Base-by-base conservation (phyloP, 192 early-diverging fungal species). In the Coemansia sp. region DNA sequence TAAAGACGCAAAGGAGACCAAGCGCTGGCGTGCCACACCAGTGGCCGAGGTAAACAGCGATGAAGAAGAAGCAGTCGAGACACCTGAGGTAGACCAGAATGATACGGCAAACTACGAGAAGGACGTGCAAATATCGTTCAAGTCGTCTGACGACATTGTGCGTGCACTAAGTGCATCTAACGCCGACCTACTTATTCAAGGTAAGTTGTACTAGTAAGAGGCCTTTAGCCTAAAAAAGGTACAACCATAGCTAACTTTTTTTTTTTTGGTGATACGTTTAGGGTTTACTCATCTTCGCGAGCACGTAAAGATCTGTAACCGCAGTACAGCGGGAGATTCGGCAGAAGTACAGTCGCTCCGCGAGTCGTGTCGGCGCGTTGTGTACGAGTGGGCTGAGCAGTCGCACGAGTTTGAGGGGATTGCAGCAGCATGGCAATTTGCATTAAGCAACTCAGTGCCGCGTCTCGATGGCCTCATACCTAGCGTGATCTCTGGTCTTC, bases 211-310 rank as follows among this genome's bases (percentile, higher is more conserved):
- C 15, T 51, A 51, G 15, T 12, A 20, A 41, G 22, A 12, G 0
- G 4, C 60, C 38, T 40, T 40, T 31, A 18, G 31, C 29, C 7
- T 3, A 44, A 15, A 44, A 34, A 34, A 62, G 38, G 60, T 13
- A 31, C 18, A n/a, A 62, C 18, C 5, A 20, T 38, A 38, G 18
- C 60, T 38, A 20, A 18, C n/a, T 18, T 22, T 47, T 41, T 18
- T 22, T 47, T 41, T 29, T 29, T 29, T 29, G 29, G 27, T 33
- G 40, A 9, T 31, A 29, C 36, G 29, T 16, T 18, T 82, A 82
- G 79, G 82, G 16, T 70, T 80, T 61, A 80, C 62, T 69, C 78
- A 85, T 41, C 55, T 81, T 10, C 75, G 79, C 34, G 83, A 85
- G 70, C 83, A 85, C 34, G 57, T 85, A 15, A 74, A 67, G 43